These are phyloP conservation scores for Populus hybrid DNA, from an alignment of 441 rosid genomes.

Conservation along the genomic window DNA sequence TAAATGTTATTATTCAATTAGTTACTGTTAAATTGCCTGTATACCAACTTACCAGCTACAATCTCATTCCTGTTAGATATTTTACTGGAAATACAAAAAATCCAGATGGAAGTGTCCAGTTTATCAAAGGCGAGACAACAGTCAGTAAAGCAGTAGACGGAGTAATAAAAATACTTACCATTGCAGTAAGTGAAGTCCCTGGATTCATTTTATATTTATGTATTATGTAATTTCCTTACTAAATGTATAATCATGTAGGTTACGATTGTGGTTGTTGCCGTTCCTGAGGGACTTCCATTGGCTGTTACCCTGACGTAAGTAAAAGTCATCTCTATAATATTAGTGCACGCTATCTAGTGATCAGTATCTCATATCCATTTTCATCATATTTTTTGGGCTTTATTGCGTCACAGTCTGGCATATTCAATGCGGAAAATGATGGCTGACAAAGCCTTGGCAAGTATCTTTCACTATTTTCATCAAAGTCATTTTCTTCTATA, in stretches of 20 bases:
- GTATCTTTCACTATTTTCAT: constrained; percentile 27
- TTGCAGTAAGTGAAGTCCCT: constrained; percentile 63
- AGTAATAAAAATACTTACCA: constrained; percentile 78
- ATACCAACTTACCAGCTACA: constrained; percentile 9
- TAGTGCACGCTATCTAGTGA: background rate
- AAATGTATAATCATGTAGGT: constrained; percentile 50
- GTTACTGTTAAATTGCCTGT: constrained; percentile 14
- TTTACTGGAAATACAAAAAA: constrained; percentile 76
- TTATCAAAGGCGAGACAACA: constrained; percentile 62
- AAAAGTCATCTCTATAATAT: background rate
- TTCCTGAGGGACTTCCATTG: constrained; percentile 99
- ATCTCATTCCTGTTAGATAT: constrained; percentile 45
- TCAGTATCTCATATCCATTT: background rate
- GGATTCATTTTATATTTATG: constrained; percentile 6
- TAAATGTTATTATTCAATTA: constrained; percentile 8
- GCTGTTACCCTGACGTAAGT: constrained; percentile 99
- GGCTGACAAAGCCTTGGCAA: constrained; percentile 95
- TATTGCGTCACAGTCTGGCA: constrained; percentile 55
- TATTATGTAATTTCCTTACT: constrained; percentile 24
- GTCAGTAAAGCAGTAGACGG: constrained; percentile 64
- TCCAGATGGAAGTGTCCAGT: constrained; percentile 50
- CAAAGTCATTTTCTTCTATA: constrained; percentile 1
- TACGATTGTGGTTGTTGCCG: constrained; percentile 97
- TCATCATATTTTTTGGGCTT: constrained; percentile 7
- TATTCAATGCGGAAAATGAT: constrained; percentile 98